Evolutionary conservation across 1,284 basidiomycete species (phyloP).

Genomic region (Sanguinoderma infundibulare): DNA sequence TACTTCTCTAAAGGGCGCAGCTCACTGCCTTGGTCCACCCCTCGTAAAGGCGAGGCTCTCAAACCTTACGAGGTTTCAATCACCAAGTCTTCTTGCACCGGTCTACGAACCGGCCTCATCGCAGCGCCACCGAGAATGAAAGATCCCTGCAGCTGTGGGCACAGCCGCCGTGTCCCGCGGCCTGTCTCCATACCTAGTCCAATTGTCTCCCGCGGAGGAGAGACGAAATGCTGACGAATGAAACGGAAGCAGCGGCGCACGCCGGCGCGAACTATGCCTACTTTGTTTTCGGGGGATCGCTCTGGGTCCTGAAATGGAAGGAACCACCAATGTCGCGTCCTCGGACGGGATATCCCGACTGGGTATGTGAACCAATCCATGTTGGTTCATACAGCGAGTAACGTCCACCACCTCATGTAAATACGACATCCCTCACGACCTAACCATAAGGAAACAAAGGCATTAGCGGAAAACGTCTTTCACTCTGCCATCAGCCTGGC

Average conservation of each 20-base stretch:
- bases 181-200: not conserved
- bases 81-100: not conserved
- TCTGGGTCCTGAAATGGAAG: not conserved
- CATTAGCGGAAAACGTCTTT: not conserved
- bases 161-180: not conserved
- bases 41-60: not conserved
- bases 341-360: not conserved
- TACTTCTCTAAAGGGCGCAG: too few species aligned
- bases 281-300: not conserved
- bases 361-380: not conserved
- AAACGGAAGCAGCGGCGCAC: not conserved
- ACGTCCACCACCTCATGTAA: not conserved
- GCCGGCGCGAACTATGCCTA: not conserved
- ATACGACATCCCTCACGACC: not conserved
- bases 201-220: not conserved
- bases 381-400: not conserved
- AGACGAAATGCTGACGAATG: not conserved
- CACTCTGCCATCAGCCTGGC: constrained; percentile 1
- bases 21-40: too few species aligned
- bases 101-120: not conserved
- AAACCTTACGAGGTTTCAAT: not conserved
- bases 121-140: not conserved
- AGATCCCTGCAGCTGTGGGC: not conserved
- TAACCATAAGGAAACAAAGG: not conserved
- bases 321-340: not conserved